Evolutionary conservation across 2,329 filamentous ascomycete species (phyloP).

Genomic region (Diaporthe sp.): DNA sequence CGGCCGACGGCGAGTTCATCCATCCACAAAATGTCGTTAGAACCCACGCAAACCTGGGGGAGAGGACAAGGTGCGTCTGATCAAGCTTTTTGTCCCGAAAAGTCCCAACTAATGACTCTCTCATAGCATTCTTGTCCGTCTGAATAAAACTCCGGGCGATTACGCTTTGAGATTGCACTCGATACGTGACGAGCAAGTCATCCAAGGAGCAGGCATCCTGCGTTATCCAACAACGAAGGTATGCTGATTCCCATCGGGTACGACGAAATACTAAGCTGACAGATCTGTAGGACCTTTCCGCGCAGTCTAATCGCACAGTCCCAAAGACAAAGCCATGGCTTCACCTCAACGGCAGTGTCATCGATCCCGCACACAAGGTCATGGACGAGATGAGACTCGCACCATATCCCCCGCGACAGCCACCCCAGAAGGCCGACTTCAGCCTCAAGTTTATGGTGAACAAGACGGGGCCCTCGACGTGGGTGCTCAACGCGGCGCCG

Average conservation of each 20-base stretch:
- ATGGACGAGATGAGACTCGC: neutral
- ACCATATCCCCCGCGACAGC: neutral
- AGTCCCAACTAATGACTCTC: too few relatives aligned
- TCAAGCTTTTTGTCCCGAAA: too few relatives aligned
- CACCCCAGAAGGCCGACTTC: neutral
- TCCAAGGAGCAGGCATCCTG: neutral
- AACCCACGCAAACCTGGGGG: neutral
- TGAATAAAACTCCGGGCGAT: neutral
- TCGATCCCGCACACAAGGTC: neutral
- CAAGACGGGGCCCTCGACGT: neutral
- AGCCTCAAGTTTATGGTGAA: neutral
- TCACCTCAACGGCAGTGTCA: neutral
- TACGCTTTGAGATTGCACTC: neutral
- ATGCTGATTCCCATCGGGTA: slow-evolving; percentile 32
- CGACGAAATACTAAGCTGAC: too few relatives aligned
- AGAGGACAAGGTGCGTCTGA: neutral
- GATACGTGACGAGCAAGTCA: neutral
- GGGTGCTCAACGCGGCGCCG: neutral
- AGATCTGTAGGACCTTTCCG: neutral
- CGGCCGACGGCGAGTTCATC: neutral
- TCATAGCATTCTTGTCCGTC: neutral
- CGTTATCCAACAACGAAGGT: neutral
- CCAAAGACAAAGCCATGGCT: neutral
- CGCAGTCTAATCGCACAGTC: neutral
- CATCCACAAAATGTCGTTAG: neutral